Percentiles rank a stretch among this genome's conserved stretches.
These are phyloP conservation scores for Raddia guianensis DNA, from an alignment of 176 grass and related monocot species.

Conservation along the genomic window DNA sequence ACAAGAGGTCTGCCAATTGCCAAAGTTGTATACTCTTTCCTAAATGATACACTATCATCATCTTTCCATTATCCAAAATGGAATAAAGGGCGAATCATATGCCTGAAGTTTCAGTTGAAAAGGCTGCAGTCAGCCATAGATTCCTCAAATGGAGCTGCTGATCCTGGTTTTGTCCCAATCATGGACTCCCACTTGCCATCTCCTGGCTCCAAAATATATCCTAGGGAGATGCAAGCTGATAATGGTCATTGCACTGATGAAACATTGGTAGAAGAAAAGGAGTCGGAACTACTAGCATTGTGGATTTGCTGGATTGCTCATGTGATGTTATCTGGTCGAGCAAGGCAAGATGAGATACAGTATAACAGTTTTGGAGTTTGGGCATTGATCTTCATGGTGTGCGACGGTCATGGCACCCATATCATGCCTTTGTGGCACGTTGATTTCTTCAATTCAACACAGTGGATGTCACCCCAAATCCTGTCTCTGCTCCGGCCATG, in stretches of 20 bases:
- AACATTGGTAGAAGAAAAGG: slow-evolving; percentile 44
- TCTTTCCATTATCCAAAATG: slow-evolving; percentile 90
- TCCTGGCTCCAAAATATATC: slow-evolving; percentile 55
- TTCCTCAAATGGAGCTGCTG: slow-evolving; percentile 45
- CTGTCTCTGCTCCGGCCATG: no score
- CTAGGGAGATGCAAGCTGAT: slow-evolving; percentile 32
- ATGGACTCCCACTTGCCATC: slow-evolving; percentile 51
- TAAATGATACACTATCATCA: slow-evolving; percentile 68
- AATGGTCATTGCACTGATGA: slow-evolving; percentile 30
- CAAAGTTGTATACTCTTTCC: slow-evolving; percentile 73
- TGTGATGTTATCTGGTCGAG: slow-evolving; percentile 11
- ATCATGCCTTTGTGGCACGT: neutral
- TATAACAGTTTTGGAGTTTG: slow-evolving; percentile 27
- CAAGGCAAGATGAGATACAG: slow-evolving; percentile 24
- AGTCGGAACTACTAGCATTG: slow-evolving; percentile 71
- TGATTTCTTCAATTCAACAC: neutral
- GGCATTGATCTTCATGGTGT: slow-evolving; percentile 7
- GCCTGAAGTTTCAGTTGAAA: slow-evolving; percentile 75
- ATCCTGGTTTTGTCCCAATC: slow-evolving; percentile 52
- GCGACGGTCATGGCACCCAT: neutral
- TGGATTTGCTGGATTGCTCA: slow-evolving; percentile 40
- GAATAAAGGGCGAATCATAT: slow-evolving; percentile 89
- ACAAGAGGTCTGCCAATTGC: slow-evolving; percentile 71
- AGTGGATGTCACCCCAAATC: neutral
- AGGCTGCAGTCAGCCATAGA: slow-evolving; percentile 61